These are phyloP conservation scores for Elasticomyces elasticus DNA, from an alignment of 495 filamentous ascomycete species.

Conservation along the genomic window DNA sequence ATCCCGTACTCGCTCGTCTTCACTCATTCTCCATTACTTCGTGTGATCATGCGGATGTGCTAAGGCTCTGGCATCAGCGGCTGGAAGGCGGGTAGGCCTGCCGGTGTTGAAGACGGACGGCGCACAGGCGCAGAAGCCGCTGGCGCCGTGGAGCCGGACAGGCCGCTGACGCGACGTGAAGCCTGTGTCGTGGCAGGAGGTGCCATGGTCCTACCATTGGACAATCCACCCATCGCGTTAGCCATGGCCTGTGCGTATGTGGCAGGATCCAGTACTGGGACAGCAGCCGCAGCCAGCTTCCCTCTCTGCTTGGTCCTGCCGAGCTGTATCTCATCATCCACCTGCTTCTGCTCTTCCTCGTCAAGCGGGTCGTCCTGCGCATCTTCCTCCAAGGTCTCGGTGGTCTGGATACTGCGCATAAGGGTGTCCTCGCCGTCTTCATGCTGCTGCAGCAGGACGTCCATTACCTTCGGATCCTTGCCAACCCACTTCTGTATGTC, in stretches of 20 bases:
- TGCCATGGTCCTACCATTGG: background rate
- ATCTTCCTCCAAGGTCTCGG: constrained; percentile 49
- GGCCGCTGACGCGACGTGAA: background rate
- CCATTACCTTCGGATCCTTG: constrained; percentile 60
- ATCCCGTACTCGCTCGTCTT: background rate
- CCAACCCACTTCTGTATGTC: constrained; percentile 45
- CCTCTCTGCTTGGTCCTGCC: constrained; percentile 36
- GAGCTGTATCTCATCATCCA: constrained; percentile 38
- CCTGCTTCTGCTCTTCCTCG: constrained; percentile 43
- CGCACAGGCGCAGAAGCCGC: background rate
- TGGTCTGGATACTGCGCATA: constrained; percentile 47
- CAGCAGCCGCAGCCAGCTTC: background rate
- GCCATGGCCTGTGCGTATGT: background rate
- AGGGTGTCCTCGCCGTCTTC: background rate
- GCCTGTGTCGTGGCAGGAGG: background rate
- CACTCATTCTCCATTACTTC: background rate
- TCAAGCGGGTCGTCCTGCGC: constrained; percentile 44
- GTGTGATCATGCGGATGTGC: background rate
- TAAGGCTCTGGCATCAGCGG: background rate
- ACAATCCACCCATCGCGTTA: background rate
- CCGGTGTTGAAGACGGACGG: background rate
- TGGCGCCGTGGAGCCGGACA: background rate
- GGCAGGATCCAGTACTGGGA: background rate
- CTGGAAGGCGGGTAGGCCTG: background rate
- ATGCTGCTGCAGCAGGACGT: constrained; percentile 46